Conservation (phyloP, 1,139 yeast species). For the Tardiomyces blankii region DNA sequence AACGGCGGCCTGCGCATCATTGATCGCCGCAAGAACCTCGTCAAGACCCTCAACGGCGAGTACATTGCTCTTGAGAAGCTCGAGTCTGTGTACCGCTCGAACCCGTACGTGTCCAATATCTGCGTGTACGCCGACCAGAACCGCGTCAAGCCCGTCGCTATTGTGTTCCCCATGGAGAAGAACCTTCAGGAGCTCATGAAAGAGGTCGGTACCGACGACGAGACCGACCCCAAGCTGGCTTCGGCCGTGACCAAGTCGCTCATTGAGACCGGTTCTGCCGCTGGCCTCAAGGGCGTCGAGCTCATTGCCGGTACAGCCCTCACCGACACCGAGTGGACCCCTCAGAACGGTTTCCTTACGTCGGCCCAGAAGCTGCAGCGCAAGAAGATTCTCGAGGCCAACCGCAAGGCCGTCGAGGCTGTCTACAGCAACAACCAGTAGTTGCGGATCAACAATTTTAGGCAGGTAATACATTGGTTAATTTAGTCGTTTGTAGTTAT, state of each 20-base stretch:
- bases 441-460: not conserved
- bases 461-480: no score
- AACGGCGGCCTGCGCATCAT: slow-evolving; percentile 72
- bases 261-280: slow-evolving; percentile 63
- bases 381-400: slow-evolving; percentile 64
- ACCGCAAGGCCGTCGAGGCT: slow-evolving; percentile 20
- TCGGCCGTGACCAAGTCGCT: slow-evolving; percentile 48
- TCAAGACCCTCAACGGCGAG: slow-evolving; percentile 94
- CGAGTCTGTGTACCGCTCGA: slow-evolving; percentile 74
- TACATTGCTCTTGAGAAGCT: slow-evolving; percentile 93
- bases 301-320: slow-evolving; percentile 68
- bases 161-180: slow-evolving; percentile 70
- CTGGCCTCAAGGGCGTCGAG: slow-evolving; percentile 82
- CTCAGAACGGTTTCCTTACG: slow-evolving; percentile 87
- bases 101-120: slow-evolving; percentile 61
- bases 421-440: slow-evolving; percentile 5
- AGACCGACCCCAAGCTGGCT: slow-evolving; percentile 44
- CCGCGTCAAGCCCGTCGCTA: slow-evolving; percentile 85
- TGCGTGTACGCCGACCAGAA: slow-evolving; percentile 88
- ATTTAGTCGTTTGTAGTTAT: no score
- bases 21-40: slow-evolving; percentile 93
- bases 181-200: slow-evolving; percentile 52
- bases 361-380: slow-evolving; percentile 96
- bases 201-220: slow-evolving; percentile 40
- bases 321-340: slow-evolving; percentile 93